A percentile compares a stretch with the other conserved stretches of the same genome.
These are phyloP conservation scores for Vaucheria bursata DNA, from an alignment of 352 stramenopile genomes.

Conservation along the genomic window DNA sequence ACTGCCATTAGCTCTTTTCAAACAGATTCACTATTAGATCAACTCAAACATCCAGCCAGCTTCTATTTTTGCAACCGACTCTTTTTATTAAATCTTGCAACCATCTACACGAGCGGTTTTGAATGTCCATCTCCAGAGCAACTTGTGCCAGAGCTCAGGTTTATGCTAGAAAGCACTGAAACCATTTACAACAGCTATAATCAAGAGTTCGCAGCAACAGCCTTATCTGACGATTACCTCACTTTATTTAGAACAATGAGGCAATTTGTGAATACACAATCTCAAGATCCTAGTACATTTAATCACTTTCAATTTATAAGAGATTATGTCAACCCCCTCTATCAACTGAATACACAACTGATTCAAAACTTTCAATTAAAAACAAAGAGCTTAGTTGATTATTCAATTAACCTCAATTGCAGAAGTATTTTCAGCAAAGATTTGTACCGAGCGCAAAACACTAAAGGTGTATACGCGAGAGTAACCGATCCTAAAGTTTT, in stretches of 20 bases:
- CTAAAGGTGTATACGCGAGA: background rate
- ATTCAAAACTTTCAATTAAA: background rate
- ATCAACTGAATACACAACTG: background rate
- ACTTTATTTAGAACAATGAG: background rate
- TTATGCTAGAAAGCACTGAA: background rate
- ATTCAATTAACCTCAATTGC: background rate
- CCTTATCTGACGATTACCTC: background rate
- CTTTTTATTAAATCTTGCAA: constrained; percentile 4
- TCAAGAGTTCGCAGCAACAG: background rate
- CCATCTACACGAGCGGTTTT: background rate
- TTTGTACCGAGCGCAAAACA: background rate
- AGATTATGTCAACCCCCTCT: background rate
- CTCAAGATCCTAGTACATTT: background rate
- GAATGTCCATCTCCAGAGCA: background rate
- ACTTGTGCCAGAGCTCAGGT: background rate
- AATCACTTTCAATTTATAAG: background rate
- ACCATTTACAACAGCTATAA: background rate
- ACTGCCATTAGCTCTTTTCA: background rate
- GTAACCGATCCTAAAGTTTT: background rate
- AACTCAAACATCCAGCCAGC: background rate
- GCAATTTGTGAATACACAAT: background rate
- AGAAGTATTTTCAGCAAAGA: background rate
- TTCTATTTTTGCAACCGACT: background rate
- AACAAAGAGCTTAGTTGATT: background rate
- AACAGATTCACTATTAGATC: background rate